Conservation (phyloP, 805 yeast genomes). For the Starmera amethionina region DNA sequence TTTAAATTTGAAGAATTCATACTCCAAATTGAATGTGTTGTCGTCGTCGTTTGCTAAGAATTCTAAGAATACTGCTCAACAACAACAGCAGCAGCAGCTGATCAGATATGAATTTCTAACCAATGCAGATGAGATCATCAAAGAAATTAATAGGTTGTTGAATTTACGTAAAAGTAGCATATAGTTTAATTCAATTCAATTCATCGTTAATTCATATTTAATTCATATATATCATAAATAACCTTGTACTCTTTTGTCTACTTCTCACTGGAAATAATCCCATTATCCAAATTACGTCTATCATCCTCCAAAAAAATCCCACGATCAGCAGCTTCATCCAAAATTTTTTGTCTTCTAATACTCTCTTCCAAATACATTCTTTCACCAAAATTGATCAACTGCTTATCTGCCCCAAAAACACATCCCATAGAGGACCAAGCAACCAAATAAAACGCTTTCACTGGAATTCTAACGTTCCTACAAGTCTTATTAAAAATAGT, state of each 20-base stretch:
- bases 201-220: background rate
- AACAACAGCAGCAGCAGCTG: background rate
- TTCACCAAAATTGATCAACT: slow-evolving; percentile 24
- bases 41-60: too few species aligned
- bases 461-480: slow-evolving; percentile 28
- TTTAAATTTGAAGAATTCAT: too few species aligned
- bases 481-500: slow-evolving; percentile 25
- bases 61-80: background rate
- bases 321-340: slow-evolving; percentile 36
- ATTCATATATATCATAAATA: too few species aligned
- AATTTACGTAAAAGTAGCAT: background rate
- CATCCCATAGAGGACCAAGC: slow-evolving; percentile 32
- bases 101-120: background rate
- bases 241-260: too few species aligned
- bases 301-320: slow-evolving; percentile 32
- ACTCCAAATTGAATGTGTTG: too few species aligned
- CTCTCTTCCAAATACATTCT: slow-evolving; percentile 24
- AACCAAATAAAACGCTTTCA: slow-evolving; percentile 30
- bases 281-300: slow-evolving; percentile 5
- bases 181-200: background rate
- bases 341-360: slow-evolving; percentile 23
- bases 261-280: background rate
- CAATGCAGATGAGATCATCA: background rate
- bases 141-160: background rate
- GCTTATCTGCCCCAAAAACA: slow-evolving; percentile 33